Base-by-base conservation (phyloP, 2,329 filamentous ascomycete species). In the Nigrospora sphaerica region DNA sequence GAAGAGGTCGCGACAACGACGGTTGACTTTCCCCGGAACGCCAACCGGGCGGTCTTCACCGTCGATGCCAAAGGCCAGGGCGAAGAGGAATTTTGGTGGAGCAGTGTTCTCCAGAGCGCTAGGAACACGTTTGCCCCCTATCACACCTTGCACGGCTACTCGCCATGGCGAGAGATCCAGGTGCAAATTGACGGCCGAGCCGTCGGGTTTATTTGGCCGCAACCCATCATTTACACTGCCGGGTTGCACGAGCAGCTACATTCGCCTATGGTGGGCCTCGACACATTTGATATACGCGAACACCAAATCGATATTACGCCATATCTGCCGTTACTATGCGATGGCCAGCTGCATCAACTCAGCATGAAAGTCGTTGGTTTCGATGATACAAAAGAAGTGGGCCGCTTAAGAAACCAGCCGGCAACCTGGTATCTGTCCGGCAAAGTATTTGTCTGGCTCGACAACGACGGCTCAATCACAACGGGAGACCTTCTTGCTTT, bases 21-120 rank as follows among this genome's bases (percentile, higher is more conserved):
- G 0, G 63, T 89, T 3, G 46, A 54, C n/a, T 71, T 95, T 38
- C 88, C 88, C 2, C 71, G 67, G 42, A 85, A 88, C 56, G 73
- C 75, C 17, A 77, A 78, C 45, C 80, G 83, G 47, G 88, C 88
- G 16, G 77, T 90, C 10, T 79, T 92, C 46, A 81, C 85, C 0
- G 74, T 93, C n/a, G 81, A 85, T 10, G 86, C 88, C 13, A 88
- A 83, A 53, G 88, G 86, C 1, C 88, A 93, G 61, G 75, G 75
- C 0, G 68, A 73, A 13, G 88, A 93, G 65, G 88, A 95, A 61
- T 92, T 92, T 57, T 95, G 88, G 87, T 93, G 86, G 81, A 78
- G 75, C 47, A 92, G 92, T 57, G 81, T 89, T 1, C 76, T 85
- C 2, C 74, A 83, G 38, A 78, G 77, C 11, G 76, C 83, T 52